phyloP scores from a whole-genome alignment of 148 eudicot genomes.

The Rhododendron molle region DNA sequence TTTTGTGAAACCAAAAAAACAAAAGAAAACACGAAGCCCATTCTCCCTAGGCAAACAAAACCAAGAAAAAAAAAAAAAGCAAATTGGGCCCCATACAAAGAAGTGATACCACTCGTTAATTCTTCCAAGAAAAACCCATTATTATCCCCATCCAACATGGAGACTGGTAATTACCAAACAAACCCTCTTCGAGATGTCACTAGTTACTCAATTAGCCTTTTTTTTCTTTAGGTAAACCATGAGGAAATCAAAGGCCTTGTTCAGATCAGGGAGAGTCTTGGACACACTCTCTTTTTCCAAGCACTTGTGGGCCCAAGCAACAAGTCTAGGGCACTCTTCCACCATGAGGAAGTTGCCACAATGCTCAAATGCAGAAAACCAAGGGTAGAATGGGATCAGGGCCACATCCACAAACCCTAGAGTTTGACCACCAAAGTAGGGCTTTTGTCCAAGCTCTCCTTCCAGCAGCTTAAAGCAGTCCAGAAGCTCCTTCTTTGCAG shows the following conservation, averaged over 20 bases:
- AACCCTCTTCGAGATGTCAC: not conserved
- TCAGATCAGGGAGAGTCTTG: not conserved
- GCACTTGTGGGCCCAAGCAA: constrained; percentile 40
- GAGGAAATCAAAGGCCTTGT: not conserved
- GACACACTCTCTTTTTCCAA: constrained; percentile 41
- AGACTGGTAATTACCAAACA: not conserved
- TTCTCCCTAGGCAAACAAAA: not conserved
- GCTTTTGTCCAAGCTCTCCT: constrained; percentile 25
- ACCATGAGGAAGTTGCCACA: constrained; percentile 25
- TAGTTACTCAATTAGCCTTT: not conserved
- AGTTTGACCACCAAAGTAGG: not conserved
- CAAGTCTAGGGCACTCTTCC: constrained; percentile 34
- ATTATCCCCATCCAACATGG: not conserved
- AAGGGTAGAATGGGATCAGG: constrained; percentile 29
- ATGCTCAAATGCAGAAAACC: constrained; percentile 19
- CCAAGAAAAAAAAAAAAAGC: not conserved
- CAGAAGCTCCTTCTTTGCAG: constrained; percentile 19
- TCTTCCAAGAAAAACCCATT: not conserved
- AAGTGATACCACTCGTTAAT: not conserved
- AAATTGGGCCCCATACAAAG: not conserved
- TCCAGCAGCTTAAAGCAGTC: constrained; percentile 30
- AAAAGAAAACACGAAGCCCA: not conserved
- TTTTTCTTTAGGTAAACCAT: not conserved
- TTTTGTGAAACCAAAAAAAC: not conserved
- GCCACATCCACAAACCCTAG: constrained; percentile 40